phyloP scores from a whole-genome alignment of 2,329 filamentous ascomycete genomes.

The Aspergillus calidoustus region DNA sequence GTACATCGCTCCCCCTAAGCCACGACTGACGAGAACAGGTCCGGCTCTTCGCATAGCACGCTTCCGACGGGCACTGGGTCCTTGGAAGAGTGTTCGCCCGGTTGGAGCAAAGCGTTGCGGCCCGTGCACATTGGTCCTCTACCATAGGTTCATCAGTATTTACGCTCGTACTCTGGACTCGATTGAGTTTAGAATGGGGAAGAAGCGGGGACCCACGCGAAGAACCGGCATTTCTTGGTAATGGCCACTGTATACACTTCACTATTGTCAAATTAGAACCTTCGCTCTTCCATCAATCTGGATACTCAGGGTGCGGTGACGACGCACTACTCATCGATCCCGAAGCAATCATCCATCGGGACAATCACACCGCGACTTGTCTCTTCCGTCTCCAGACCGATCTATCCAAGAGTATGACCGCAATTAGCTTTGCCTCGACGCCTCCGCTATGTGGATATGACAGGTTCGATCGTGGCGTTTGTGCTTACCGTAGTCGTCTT shows the following conservation, averaged over 20 bases:
- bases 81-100: conserved; percentile 13
- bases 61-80: conserved; percentile 12
- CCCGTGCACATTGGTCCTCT: conserved; percentile 19
- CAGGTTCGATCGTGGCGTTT: not conserved
- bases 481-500: conserved; percentile 11
- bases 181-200: not conserved
- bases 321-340: conserved; percentile 20
- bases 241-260: conserved; percentile 16
- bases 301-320: not conserved
- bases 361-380: conserved; percentile 11
- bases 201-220: conserved; percentile 14
- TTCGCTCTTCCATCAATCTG: not conserved
- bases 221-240: conserved; percentile 17
- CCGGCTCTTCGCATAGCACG: conserved; percentile 14
- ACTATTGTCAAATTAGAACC: conserved; percentile 2
- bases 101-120: conserved; percentile 10
- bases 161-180: not conserved
- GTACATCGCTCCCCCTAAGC: too few species aligned
- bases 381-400: conserved; percentile 22
- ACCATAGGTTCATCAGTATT: not conserved
- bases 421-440: not conserved
- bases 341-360: conserved; percentile 15
- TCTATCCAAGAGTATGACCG: not conserved
- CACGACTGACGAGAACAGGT: not conserved
- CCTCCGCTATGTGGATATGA: not conserved